Percentiles rank a stretch among this genome's conserved stretches.
Conservation (phyloP, 805 yeast species). For the Ogataea corticis region DNA sequence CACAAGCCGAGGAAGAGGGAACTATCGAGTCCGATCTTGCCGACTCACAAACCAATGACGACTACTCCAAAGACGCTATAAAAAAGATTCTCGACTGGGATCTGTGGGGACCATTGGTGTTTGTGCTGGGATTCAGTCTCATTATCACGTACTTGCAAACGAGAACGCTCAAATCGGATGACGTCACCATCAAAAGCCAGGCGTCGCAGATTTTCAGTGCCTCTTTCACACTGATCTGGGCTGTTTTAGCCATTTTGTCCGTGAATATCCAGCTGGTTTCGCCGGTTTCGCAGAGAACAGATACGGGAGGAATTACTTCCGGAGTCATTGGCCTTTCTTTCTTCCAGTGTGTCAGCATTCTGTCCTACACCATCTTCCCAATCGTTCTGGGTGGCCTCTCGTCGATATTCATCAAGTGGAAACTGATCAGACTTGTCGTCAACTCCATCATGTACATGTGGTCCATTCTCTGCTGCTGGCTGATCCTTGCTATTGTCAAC, state of each 20-base stretch:
- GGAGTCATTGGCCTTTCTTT: slow-evolving; percentile 46
- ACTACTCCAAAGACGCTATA: slow-evolving; percentile 36
- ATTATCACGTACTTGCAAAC: slow-evolving; percentile 46
- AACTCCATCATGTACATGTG: slow-evolving; percentile 45
- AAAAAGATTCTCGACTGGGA: slow-evolving; percentile 55
- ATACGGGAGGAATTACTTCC: slow-evolving; percentile 27
- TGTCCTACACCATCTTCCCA: slow-evolving; percentile 58
- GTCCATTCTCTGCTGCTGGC: slow-evolving; percentile 53
- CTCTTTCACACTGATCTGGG: slow-evolving; percentile 54
- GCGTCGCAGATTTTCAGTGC: slow-evolving; percentile 56
- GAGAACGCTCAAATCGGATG: slow-evolving; percentile 26
- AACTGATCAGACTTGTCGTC: slow-evolving; percentile 41
- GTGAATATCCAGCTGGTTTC: slow-evolving; percentile 56
- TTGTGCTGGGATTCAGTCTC: slow-evolving; percentile 49
- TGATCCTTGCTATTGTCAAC: slow-evolving; percentile 48
- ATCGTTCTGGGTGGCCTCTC: slow-evolving; percentile 48
- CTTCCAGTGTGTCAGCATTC: slow-evolving; percentile 55
- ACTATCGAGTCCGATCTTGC: slow-evolving; percentile 18
- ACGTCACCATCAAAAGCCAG: slow-evolving; percentile 25
- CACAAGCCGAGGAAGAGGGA: slow-evolving; percentile 25
- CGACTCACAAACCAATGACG: slow-evolving; percentile 26
- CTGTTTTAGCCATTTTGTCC: slow-evolving; percentile 47
- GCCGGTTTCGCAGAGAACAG: slow-evolving; percentile 40
- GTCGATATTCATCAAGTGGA: slow-evolving; percentile 45
- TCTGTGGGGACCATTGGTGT: slow-evolving; percentile 61